A percentile compares a stretch with the other conserved stretches of the same genome.
Evolutionary conservation across 768 basidiomycete genomes (phyloP).

Genomic region (Auricularia sp.): DNA sequence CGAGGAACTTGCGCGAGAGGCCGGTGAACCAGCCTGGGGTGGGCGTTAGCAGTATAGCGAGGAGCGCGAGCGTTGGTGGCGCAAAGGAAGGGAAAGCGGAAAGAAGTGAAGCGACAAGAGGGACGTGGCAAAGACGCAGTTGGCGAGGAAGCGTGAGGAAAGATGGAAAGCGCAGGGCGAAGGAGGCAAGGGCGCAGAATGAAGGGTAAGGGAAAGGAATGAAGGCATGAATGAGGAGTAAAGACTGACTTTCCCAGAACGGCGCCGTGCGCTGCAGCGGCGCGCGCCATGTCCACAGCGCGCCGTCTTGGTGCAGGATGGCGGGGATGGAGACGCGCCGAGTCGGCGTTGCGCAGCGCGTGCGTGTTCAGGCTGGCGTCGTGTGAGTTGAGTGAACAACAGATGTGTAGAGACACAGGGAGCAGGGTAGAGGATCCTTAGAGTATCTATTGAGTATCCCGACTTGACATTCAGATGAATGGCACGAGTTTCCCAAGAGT

Average conservation of each 20-base stretch:
- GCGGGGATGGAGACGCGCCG: slow-evolving; percentile 84
- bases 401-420: too few species aligned
- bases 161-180: too few species aligned
- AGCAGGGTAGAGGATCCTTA: too few species aligned
- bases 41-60: background rate
- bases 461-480: too few species aligned
- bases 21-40: slow-evolving; percentile 80
- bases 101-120: too few species aligned
- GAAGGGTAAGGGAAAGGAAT: too few species aligned
- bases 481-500: too few species aligned
- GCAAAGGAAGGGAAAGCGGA: too few species aligned
- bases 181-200: too few species aligned
- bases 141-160: too few species aligned
- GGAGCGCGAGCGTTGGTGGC: background rate
- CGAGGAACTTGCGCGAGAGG: slow-evolving; percentile 71
- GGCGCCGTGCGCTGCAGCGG: slow-evolving; percentile 75
- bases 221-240: background rate
- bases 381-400: background rate
- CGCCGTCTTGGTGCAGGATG: slow-evolving; percentile 34
- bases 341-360: slow-evolving; percentile 69
- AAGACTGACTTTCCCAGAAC: slow-evolving; percentile 72
- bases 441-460: too few species aligned
- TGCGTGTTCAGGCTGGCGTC: slow-evolving; percentile 58
- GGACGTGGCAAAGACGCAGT: too few species aligned
- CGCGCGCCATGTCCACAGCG: slow-evolving; percentile 57